Conservation (phyloP, 139 green algal genomes). For the Limnomonas spitsbergensis region DNA sequence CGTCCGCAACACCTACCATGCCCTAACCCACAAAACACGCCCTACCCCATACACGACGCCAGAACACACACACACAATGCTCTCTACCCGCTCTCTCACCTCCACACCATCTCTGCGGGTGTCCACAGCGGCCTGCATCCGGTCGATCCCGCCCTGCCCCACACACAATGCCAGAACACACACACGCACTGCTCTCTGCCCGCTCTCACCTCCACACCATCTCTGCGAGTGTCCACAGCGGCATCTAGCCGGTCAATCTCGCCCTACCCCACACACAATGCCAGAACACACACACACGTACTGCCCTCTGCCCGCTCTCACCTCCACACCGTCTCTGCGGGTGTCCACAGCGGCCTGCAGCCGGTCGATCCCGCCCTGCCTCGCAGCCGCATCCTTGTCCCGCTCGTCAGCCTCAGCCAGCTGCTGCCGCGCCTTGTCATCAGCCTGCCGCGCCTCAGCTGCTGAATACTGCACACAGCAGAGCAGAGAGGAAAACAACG, state of each 20-base stretch:
- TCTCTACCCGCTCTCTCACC: too few relatives aligned
- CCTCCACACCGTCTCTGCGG: constrained; percentile 37
- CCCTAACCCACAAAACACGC: too few relatives aligned
- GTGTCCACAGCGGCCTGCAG: constrained; percentile 43
- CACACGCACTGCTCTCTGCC: too few relatives aligned
- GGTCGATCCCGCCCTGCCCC: constrained; percentile 27
- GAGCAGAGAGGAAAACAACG: too few relatives aligned
- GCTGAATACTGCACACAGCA: background rate
- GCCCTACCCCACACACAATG: constrained; percentile 19
- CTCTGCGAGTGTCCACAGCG: constrained; percentile 34
- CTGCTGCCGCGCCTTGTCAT: background rate
- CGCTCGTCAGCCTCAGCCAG: background rate
- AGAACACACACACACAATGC: too few relatives aligned
- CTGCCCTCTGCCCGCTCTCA: too few relatives aligned
- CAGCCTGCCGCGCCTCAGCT: background rate
- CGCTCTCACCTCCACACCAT: constrained; percentile 44
- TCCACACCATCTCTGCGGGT: constrained; percentile 38
- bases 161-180: too few relatives aligned
- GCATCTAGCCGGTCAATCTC: constrained; percentile 36
- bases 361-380: constrained; percentile 29
- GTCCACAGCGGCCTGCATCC: constrained; percentile 41
- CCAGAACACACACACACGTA: too few relatives aligned
- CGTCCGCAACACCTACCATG: too few relatives aligned
- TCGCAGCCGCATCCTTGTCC: background rate
- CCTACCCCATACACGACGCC: constrained; percentile 17